Base-by-base conservation (phyloP, 177 flowering plant species). In the Vitis hybrid region DNA sequence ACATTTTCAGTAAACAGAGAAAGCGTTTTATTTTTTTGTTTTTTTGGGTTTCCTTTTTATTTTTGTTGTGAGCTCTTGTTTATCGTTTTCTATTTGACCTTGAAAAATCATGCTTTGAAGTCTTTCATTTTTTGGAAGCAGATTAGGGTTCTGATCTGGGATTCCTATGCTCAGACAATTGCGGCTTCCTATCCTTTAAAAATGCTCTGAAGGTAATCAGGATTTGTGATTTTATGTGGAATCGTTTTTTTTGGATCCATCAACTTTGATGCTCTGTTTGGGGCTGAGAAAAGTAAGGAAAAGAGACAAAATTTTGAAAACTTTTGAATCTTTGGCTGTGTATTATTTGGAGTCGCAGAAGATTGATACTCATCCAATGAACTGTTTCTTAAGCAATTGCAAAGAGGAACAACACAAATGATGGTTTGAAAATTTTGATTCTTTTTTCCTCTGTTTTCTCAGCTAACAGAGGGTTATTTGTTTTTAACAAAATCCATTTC, bases 81-180 rank as follows among this genome's bases (percentile, higher is more conserved):
- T 39, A 39, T 39, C 8, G 48, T 39, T 39, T 39, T 6, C 48
- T 39, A 39, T 39, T 39, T 39, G 9, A 39, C 48, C 48, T 39
- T 39, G 48, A 39, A 39, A 39, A 39, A 39, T 39, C 26, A 55
- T 31, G 60, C 34, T 54, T 7, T 53, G 48, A 57, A 34, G 31
- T n/a, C 5, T 39, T 8, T 18, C n/a, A 10, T 18, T 16, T 66
- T 39, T 39, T 39, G 34, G 50, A n/a, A 45, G 72, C 63, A 29
- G 59, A 57, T 61, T 61, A 57, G 52, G 49, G 50, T 12, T 67
- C 50, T 69, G 77, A 59, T 65, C 63, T 67, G 62, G 19, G 14
- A 20, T n/a, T 14, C 50, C 5, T 45, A 49, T 52, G 12, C 51
- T 66, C 50, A 13, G 2, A 6, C 29, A 63, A 64, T 64, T 66